These are phyloP conservation scores for Microbotryum saponariae DNA, from an alignment of 1,284 basidiomycete species.

Conservation along the genomic window DNA sequence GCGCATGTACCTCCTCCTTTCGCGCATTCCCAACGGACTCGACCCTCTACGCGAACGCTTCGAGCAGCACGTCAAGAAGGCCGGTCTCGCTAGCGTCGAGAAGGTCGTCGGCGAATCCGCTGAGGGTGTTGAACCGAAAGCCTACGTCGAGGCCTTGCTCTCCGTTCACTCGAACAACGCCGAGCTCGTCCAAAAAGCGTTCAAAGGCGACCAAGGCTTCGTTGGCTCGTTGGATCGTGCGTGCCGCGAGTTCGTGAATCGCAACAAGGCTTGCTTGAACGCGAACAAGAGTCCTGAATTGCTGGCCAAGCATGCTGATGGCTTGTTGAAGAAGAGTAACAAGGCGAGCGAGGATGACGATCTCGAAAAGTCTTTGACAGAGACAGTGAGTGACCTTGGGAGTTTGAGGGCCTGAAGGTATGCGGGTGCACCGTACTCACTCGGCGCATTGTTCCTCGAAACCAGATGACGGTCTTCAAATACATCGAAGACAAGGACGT, in stretches of 20 bases:
- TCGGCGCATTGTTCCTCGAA: neutral
- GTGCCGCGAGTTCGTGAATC: slow-evolving; percentile 92
- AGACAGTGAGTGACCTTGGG: slow-evolving; percentile 58
- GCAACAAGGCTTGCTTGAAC: slow-evolving; percentile 80
- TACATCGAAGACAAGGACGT: slow-evolving; percentile 99
- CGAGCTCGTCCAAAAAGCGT: slow-evolving; percentile 81
- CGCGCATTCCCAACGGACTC: slow-evolving; percentile 80
- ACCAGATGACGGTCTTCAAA: slow-evolving; percentile 94
- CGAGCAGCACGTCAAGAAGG: slow-evolving; percentile 87
- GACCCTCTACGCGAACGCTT: slow-evolving; percentile 89
- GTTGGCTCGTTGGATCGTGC: slow-evolving; percentile 88
- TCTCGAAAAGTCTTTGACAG: slow-evolving; percentile 79
- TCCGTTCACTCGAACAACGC: slow-evolving; percentile 88
- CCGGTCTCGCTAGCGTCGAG: slow-evolving; percentile 73
- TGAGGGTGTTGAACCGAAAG: slow-evolving; percentile 66
- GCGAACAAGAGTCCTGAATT: slow-evolving; percentile 85
- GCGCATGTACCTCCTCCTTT: slow-evolving; percentile 88
- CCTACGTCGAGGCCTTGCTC: slow-evolving; percentile 86
- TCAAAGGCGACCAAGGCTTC: slow-evolving; percentile 90
- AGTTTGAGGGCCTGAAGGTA: neutral
- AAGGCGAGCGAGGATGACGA: slow-evolving; percentile 83
- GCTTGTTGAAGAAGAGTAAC: slow-evolving; percentile 87
- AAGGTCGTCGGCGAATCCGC: slow-evolving; percentile 50
- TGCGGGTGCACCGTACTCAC: neutral
- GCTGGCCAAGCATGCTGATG: slow-evolving; percentile 87